Percentiles rank a stretch among this genome's conserved stretches.
These are phyloP conservation scores for Cutaneotrichosporon mucoides DNA, from an alignment of 1,284 basidiomycete genomes.

Conservation along the genomic window DNA sequence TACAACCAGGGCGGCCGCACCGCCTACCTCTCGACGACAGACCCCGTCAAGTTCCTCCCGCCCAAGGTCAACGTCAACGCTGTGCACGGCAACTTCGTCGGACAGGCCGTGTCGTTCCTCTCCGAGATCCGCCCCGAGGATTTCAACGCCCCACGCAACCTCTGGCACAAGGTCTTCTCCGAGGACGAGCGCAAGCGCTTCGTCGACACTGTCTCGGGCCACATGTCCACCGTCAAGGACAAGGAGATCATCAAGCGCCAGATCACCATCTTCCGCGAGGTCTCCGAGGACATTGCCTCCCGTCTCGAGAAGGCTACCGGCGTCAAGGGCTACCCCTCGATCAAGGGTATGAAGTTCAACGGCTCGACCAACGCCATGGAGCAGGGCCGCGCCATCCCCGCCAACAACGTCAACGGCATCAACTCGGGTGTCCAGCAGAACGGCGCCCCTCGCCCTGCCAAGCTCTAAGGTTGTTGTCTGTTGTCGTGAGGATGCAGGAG, in stretches of 20 bases:
- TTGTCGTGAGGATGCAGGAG: neutral
- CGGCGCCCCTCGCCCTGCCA: conserved; percentile 10
- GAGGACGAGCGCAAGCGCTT: conserved; percentile 65
- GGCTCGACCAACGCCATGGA: conserved; percentile 32
- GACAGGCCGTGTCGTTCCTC: conserved; percentile 67
- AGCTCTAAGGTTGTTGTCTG: conserved; percentile 1
- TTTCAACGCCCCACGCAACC: conserved; percentile 81
- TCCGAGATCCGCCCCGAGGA: conserved; percentile 74
- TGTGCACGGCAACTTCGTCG: conserved; percentile 70
- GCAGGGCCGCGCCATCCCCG: conserved; percentile 4
- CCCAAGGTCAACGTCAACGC: conserved; percentile 36
- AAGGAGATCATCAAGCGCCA: conserved; percentile 63
- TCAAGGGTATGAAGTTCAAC: conserved; percentile 62
- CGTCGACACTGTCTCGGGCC: conserved; percentile 70
- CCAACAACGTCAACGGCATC: conserved; percentile 9
- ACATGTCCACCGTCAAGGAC: conserved; percentile 65
- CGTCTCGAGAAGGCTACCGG: conserved; percentile 70
- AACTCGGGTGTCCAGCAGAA: conserved; percentile 11
- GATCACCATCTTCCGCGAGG: conserved; percentile 73
- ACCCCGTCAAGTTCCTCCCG: conserved; percentile 37
- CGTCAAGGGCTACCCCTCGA: conserved; percentile 48
- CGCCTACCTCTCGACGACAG: conserved; percentile 76
- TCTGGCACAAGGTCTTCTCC: conserved; percentile 74
- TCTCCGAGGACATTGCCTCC: conserved; percentile 67
- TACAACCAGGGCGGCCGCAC: conserved; percentile 74